Evolutionary conservation across 164 flowering plant species (phyloP), one percentile per base, ranked within the genome.

Genomic region (Chloranthus sessilifolius): DNA sequence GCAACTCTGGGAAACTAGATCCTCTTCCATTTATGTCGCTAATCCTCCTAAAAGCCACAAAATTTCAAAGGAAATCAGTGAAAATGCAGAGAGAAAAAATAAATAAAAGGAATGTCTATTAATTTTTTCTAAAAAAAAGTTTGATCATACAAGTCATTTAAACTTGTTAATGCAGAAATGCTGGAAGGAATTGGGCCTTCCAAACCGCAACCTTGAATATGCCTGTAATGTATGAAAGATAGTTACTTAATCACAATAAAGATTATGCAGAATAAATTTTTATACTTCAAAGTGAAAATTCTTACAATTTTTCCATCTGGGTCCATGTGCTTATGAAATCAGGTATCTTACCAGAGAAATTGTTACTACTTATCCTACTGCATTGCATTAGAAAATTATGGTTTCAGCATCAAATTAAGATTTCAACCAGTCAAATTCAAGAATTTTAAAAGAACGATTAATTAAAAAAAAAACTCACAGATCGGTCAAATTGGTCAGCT

Each of bases 121-220:
- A 5, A 20, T 11, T n/a, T 8, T 23, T 5, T 16, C 29, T 7
- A 10, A n/a, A 2, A 30, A 28, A 43, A 20, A 17, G 6, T 7
- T 1, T 24, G 29, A 55, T 24, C 80, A 39, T 74, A 84, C 94
- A 85, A 64, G 65, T 85, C 89, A 59, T 10, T 59, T 65, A 85
- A 65, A 22, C 50, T 70, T 39, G 78, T 82, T 62, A 85, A 62
- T 36, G 66, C 56, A 52, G 88, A 79, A 50, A 86, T 80, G 60
- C 70, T 62, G 3, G 77, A 58, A 63, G 95, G 88, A 48, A 86
- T 77, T 0, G 95, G 95, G 14, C 95, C 95, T 59, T 72, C 72
- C 36, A 86, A 72, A 53, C 74, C 71, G 65, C 73, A 69, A 34
- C 95, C 95, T 42, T 74, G 73, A 14, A 86, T 71, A 16, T 72